Evolutionary conservation across 495 filamentous ascomycete species (phyloP).

Genomic region (Paragyromitra xinjiangensis): DNA sequence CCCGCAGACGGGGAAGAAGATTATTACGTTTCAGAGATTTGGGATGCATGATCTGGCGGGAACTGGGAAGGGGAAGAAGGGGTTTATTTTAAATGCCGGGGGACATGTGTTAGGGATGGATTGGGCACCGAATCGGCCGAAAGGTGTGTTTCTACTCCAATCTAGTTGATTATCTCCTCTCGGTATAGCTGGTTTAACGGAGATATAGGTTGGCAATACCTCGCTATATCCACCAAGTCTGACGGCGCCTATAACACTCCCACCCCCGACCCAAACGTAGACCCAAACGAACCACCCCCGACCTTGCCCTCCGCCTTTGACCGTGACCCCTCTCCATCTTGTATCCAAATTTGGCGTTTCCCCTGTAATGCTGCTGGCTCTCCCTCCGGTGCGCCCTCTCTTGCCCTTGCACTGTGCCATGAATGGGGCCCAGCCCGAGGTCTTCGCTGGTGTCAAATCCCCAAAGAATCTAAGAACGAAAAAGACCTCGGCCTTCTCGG

Average conservation of each 20-base stretch:
- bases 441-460: constrained; percentile 72
- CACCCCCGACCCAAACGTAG: neutral
- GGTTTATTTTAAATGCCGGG: constrained; percentile 53
- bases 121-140: constrained; percentile 51
- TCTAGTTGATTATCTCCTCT: neutral
- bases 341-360: constrained; percentile 58
- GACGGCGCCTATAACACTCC: neutral
- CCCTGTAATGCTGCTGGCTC: constrained; percentile 59
- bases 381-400: constrained; percentile 36
- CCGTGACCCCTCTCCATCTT: constrained; percentile 41
- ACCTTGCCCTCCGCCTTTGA: constrained; percentile 38
- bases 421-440: constrained; percentile 70
- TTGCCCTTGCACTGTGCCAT: constrained; percentile 65
- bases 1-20: constrained; percentile 38
- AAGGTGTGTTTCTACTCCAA: constrained; percentile 32
- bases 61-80: constrained; percentile 43
- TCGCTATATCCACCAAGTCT: constrained; percentile 54
- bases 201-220: constrained; percentile 50
- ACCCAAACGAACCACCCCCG: neutral
- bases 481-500: constrained; percentile 69
- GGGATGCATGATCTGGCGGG: constrained; percentile 50
- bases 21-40: constrained; percentile 52
- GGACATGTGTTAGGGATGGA: constrained; percentile 54
- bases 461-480: constrained; percentile 58
- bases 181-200: neutral